These are phyloP conservation scores for Rhodotorula sp. DNA, from an alignment of 1,284 basidiomycete genomes.

Conservation along the genomic window DNA sequence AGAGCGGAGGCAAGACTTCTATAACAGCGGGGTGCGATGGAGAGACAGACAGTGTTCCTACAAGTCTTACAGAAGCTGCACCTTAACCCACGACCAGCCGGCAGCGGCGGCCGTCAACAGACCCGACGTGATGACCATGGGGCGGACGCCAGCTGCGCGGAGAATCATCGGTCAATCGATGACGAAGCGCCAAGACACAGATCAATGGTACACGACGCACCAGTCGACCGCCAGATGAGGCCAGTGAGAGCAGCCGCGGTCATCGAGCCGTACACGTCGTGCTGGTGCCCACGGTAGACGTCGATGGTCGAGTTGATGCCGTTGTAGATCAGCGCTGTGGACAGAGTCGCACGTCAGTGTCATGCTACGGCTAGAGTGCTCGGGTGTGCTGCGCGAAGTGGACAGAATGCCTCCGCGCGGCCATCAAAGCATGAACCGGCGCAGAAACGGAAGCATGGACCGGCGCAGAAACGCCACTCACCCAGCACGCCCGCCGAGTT, in stretches of 20 bases:
- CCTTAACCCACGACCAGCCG: slow-evolving; percentile 44
- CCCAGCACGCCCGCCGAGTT: slow-evolving; percentile 98
- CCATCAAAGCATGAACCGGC: slow-evolving; percentile 50
- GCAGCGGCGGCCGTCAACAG: slow-evolving; percentile 65
- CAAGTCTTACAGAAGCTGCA: slow-evolving; percentile 39
- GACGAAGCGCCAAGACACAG: slow-evolving; percentile 15
- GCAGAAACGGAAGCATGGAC: too few relatives aligned
- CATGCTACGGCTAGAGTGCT: background rate
- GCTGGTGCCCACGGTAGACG: slow-evolving; percentile 73
- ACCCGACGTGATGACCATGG: slow-evolving; percentile 82
- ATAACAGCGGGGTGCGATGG: background rate
- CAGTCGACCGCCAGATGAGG: slow-evolving; percentile 88
- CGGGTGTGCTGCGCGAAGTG: slow-evolving; percentile 22
- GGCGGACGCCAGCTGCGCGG: slow-evolving; percentile 78
- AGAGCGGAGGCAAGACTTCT: background rate
- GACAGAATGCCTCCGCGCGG: slow-evolving; percentile 16
- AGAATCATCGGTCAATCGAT: slow-evolving; percentile 31
- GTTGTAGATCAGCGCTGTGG: slow-evolving; percentile 89
- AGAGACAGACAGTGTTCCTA: background rate
- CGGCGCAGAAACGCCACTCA: slow-evolving; percentile 51
- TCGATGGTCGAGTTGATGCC: slow-evolving; percentile 93
- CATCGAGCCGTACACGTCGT: slow-evolving; percentile 89
- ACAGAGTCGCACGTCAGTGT: background rate
- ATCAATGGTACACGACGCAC: slow-evolving; percentile 56
- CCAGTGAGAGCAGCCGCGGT: slow-evolving; percentile 88